Conservation (phyloP, 2,329 filamentous ascomycete species). For the Coleophoma crateriformis region DNA sequence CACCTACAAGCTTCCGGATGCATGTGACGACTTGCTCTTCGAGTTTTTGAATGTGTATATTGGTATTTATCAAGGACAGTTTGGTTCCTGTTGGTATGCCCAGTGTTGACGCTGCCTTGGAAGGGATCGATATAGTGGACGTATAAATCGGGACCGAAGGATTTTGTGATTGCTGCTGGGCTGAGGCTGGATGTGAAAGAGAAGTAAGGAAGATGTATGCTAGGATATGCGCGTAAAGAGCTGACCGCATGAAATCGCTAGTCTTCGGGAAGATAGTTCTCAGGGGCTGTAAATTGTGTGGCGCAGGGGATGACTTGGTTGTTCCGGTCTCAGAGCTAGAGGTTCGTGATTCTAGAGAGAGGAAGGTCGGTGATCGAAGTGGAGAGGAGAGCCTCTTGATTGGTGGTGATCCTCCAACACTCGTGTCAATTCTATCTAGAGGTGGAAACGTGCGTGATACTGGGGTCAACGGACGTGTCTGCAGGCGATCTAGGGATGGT, state of each 20-base stretch:
- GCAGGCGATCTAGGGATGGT: neutral
- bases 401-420: neutral
- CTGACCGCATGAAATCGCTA: conserved; percentile 9
- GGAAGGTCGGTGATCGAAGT: neutral
- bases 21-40: neutral
- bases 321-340: neutral
- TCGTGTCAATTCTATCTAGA: neutral
- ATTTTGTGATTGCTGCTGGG: neutral
- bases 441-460: neutral
- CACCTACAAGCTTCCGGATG: conserved; percentile 1
- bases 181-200: conserved; percentile 1
- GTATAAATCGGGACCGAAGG: neutral
- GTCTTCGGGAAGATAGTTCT: conserved; percentile 19
- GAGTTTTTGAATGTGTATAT: neutral
- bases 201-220: conserved; percentile 16
- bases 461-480: neutral
- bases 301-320: neutral
- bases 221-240: conserved; percentile 22
- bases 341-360: neutral
- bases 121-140: conserved; percentile 2
- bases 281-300: conserved; percentile 14
- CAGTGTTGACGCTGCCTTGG: conserved; percentile 9
- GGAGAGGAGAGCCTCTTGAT: neutral
- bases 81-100: conserved; percentile 3
- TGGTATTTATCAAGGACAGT: neutral